Percentiles rank a stretch among this genome's conserved stretches.
These are phyloP conservation scores for Fusarium setosum DNA, from an alignment of 2,329 filamentous ascomycete genomes.

Conservation along the genomic window DNA sequence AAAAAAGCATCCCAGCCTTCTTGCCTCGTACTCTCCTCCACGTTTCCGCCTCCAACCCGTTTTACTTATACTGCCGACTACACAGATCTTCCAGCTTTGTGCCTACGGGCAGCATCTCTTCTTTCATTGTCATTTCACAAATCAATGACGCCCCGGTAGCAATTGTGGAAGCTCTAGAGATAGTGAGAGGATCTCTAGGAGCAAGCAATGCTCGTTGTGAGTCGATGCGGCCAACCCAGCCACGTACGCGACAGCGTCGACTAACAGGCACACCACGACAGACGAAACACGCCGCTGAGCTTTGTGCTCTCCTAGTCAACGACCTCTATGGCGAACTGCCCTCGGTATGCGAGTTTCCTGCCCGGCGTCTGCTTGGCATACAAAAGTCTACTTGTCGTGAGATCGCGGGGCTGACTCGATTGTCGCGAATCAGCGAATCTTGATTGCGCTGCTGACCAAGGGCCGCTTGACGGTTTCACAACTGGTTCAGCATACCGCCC, in stretches of 20 bases:
- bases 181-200: conserved; percentile 82
- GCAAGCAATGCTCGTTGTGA: conserved; percentile 69
- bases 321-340: conserved; percentile 93
- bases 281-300: conserved; percentile 83
- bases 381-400: conserved; percentile 14
- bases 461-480: conserved; percentile 80
- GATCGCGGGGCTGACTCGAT: conserved; percentile 44
- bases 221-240: conserved; percentile 44
- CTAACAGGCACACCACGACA: conserved; percentile 47
- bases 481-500: conserved; percentile 77
- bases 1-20: conserved; percentile 37
- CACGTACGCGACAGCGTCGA: conserved; percentile 25
- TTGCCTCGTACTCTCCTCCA: conserved; percentile 7
- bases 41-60: conserved; percentile 7
- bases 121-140: conserved; percentile 22
- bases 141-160: conserved; percentile 76
- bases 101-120: conserved; percentile 10
- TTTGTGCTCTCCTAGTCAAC: conserved; percentile 89
- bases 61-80: not conserved
- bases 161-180: conserved; percentile 79
- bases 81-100: not conserved
- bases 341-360: conserved; percentile 71
- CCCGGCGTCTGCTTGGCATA: conserved; percentile 13
- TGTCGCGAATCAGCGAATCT: conserved; percentile 75
- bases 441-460: conserved; percentile 79